Base-by-base conservation (phyloP, 768 basidiomycete genomes). In the Suillus spraguei region DNA sequence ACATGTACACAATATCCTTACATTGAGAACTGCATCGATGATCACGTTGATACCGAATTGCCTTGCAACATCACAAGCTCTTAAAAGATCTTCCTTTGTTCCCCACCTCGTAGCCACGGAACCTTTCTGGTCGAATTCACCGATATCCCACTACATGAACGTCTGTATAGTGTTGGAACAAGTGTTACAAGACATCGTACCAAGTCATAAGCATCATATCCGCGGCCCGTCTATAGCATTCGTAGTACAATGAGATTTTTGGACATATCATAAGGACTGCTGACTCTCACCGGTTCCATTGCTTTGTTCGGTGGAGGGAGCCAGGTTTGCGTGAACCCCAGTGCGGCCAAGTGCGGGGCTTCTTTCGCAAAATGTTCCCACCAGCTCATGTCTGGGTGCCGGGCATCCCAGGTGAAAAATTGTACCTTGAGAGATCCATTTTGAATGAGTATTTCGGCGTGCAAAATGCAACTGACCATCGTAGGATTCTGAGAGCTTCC, bases 11-110 rank as follows among this genome's bases (percentile, higher is more conserved):
- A 62, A 39, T 35, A 52, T 64, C 63, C 79, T 71, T 66, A 95
- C 95, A 75, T 96, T 96, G 64, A 98, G 80, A 4, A 98, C 92
- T 1, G 94, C 94, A 68, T 97, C 95, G 55, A 95, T 87, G 32
- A 94, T 76, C 42, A 94, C 83, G 65, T 90, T 87, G 20, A 98
- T 83, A 6, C 88, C 87, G 67, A 86, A 82, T 64, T 82, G 77
- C 67, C 81, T 83, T 3, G 95, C 95, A n/a, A 78, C 76, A 63
- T 81, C 78, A 69, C 90, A 90, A 28, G 92, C 92, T 13, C 78
- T 69, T 2, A 94, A 70, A 33, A 95, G 83, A 64, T 97, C 90
- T 35, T 92, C 86, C 67, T 87, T 90, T 14, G 90, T 89, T 28
- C 95, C 95, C 94, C 95, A 98, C 63, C 94, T 83, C 1, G 95